Base-by-base conservation (phyloP, 148 eudicot species). In the Beta vulgaris region DNA sequence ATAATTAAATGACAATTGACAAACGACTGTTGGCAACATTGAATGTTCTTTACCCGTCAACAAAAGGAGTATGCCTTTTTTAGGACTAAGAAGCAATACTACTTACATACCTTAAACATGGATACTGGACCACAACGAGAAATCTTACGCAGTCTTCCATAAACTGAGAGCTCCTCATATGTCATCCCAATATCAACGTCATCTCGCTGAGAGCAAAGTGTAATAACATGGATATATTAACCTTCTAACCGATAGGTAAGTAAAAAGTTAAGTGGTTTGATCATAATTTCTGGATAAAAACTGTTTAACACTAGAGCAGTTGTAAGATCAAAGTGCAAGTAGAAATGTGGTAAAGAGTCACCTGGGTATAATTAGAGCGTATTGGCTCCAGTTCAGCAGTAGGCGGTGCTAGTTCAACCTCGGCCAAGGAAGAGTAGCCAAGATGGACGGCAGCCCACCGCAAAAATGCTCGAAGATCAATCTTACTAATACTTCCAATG, bases 101-200 rank as follows among this genome's bases (percentile, higher is more conserved):
- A 40, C n/a, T n/a, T 32, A 82, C 87, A 42, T 82, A 95, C 98
- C 98, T 89, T 84, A 78, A 92, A 95, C 98, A 95, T 95, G 40
- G 98, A 95, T 36, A 92, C 89, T 35, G 98, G 98, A 59, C 98
- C 97, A 57, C 93, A 87, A 19, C 97, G 92, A 82, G 84, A 95
- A 74, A 92, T 88, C 85, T 95, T 95, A 26, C 98, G 90, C 87
- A 95, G 51, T 71, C 97, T 87, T 73, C 98, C 98, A 65, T 95
- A 95, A 14, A 82, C 90, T 28, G 98, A 95, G 79, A 95, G 96
- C 63, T 95, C 98, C 76, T 92, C 97, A 60, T 95, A 92, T 51
- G 97, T 95, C 98, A 95, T 95, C 64, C 98, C 98, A 93, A 95
- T 95, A 81, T 95, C 98, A 61, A 95, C 98, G 81, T 92, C 98